Base-by-base conservation (phyloP, 441 rosid genomes). In the Heliophila coronopifolia region DNA sequence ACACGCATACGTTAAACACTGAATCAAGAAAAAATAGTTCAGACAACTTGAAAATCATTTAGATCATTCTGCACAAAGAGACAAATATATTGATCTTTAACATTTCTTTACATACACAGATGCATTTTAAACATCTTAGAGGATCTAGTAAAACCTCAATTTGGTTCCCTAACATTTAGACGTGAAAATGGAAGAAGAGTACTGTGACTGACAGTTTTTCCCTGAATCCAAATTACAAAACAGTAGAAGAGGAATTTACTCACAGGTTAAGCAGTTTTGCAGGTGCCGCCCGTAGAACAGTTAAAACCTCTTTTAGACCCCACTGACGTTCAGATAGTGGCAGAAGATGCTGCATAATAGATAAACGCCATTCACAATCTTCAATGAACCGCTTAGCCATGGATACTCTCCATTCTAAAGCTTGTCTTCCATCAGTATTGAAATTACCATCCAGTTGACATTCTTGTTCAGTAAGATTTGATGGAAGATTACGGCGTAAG, bases 311-410 rank as follows among this genome's bases (percentile, higher is more conserved):
- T 77, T 84, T 93, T 90, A 96, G 80, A 62, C 82, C 73, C 97
- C 94, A 88, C 49, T 77, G 88, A 44, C 78, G 81, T 65, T 79
- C 97, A 58, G 90, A 83, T 22, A 88, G 74, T 55, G 99, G 99
- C 37, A 86, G 72, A 75, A 93, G 97, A 50, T 72, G 81, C 75
- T 89, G 95, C 78, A 93, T 81, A 67, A 88, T 69, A 45, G 99
- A 80, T 67, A 93, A 64, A 39, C 99, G 76, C 99, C 99, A 93
- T 54, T 88, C 86, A 92, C 96, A 88, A 73, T 93, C 99, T 66
- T 93, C 99, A 73, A 86, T 69, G 61, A 89, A 88, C 59, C 62
- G 77, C 65, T 62, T 83, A 59, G 84, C 83, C 55, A 71, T 45
- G 35, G 94, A 70, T 55, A 81, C 76, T 77, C 90, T 84, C 99